Base-by-base conservation (phyloP, 2,329 filamentous ascomycete genomes). In the Diplodia intermedia region DNA sequence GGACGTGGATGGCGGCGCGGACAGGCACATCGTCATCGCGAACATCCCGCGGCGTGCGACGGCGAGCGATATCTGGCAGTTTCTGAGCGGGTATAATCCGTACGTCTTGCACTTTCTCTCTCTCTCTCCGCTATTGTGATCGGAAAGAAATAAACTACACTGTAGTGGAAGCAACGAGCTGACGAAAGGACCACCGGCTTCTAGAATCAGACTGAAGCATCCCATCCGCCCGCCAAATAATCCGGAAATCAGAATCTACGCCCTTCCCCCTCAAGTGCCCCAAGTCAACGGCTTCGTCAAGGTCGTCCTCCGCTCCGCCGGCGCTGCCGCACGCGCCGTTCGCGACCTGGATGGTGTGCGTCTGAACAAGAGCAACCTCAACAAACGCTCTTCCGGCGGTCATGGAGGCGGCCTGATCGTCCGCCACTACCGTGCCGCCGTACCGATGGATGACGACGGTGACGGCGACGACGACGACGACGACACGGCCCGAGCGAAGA, bases 211-310 rank as follows among this genome's bases (percentile, higher is more conserved):
- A 7, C 14, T 67, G 8, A 57, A 52, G 12, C 54, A 60, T 31
- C 4, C 65, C 29, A n/a, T 67, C n/a, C 65, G 65, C 20, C 29
- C 36, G 31, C 65, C 65, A 31, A 49, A 38, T 8, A 20, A n/a
- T 11, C 33, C 65, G 18, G 65, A 67, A 60, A 52, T 50, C 43
- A 43, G 60, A 20, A 7, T 67, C 29, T 57, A 67, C 40, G 65
- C 20, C 31, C 54, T 67, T 4, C 33, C 53, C 4, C 26, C 15
- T 3, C 4, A n/a, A 7, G 18, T 12, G n/a, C 14, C 40, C 31
- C 54, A 52, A n/a, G 14, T 20, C 11, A 49, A 29, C 31, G 54
- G 47, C 65, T 23, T 67, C 18, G 43, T 26, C 3, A 67, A 56
- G 23, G 5, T 53, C 43, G 43, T 47, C 40, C 54, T 67, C 31